Percentiles rank a stretch among this genome's conserved stretches.
Conservation (phyloP, 1,284 basidiomycete genomes). For the Macrocystidia cucumis region DNA sequence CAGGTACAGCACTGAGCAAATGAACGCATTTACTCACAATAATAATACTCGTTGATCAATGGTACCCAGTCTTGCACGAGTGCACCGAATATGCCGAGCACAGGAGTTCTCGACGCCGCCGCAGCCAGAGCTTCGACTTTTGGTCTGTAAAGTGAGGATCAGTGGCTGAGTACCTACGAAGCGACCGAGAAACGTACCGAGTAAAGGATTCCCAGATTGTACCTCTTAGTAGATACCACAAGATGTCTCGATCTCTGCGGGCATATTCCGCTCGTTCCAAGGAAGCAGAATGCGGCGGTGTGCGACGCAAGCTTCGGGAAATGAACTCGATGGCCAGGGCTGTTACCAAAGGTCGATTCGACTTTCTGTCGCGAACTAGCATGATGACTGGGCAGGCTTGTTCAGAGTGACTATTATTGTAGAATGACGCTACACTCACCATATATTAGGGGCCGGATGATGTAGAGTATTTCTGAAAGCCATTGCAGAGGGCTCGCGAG, state of each 20-base stretch:
- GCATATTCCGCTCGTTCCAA: conserved; percentile 79
- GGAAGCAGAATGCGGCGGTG: conserved; percentile 47
- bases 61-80: conserved; percentile 88
- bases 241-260: conserved; percentile 70
- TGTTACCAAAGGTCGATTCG: conserved; percentile 45
- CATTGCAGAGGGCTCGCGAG: conserved; percentile 62
- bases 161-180: conserved; percentile 1
- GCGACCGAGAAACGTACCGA: conserved; percentile 33
- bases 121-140: conserved; percentile 64
- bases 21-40: conserved; percentile 81
- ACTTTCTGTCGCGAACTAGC: conserved; percentile 27
- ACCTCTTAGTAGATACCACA: conserved; percentile 85
- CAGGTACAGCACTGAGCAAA: too few relatives aligned
- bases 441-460: conserved; percentile 66
- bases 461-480: conserved; percentile 60
- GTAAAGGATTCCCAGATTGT: conserved; percentile 87
- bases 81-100: conserved; percentile 71
- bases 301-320: conserved; percentile 59
- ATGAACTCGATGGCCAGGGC: conserved; percentile 58
- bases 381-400: conserved; percentile 23
- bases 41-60: conserved; percentile 92
- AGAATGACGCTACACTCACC: conserved; percentile 32
- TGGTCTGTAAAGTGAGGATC: conserved; percentile 39
- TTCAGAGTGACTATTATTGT: conserved; percentile 8
- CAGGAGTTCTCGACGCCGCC: conserved; percentile 53